Percentiles rank a stretch among this genome's conserved stretches.
These are phyloP conservation scores for Mychonastes homosphaera DNA, from an alignment of 139 green algal species.

Conservation along the genomic window DNA sequence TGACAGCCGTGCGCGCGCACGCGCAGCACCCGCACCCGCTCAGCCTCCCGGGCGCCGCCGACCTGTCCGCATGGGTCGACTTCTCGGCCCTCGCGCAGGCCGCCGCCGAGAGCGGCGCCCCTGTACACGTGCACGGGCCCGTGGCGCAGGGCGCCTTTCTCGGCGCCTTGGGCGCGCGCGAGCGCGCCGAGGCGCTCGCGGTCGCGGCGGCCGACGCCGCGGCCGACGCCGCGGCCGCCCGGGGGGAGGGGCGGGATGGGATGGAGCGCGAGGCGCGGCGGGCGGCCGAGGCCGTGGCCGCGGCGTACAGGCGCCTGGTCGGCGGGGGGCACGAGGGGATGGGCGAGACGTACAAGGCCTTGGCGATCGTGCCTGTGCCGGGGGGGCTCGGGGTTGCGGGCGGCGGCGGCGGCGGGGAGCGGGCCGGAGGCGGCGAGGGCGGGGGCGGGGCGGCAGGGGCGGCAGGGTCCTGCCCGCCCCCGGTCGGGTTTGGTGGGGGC, in stretches of 20 bases:
- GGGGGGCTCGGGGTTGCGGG: too few species aligned
- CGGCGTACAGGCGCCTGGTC: conserved; percentile 26
- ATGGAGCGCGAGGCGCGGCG: not conserved
- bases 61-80: conserved; percentile 90
- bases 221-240: not conserved
- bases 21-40: conserved; percentile 36
- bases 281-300: conserved; percentile 14
- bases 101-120: conserved; percentile 18
- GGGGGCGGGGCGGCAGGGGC: too few species aligned
- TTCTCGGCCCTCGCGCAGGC: conserved; percentile 59
- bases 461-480: too few species aligned
- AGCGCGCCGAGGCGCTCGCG: conserved; percentile 45
- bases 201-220: not conserved
- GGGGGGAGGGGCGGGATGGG: not conserved
- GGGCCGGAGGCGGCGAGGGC: too few species aligned
- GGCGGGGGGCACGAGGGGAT: conserved; percentile 25
- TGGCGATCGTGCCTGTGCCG: conserved; percentile 14
- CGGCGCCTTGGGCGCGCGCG: conserved; percentile 55
- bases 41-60: conserved; percentile 60
- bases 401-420: too few species aligned
- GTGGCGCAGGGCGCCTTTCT: conserved; percentile 65
- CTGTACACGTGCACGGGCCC: conserved; percentile 48
- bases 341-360: conserved; percentile 40
- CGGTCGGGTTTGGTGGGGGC: too few species aligned
- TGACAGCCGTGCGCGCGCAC: conserved; percentile 55